These are phyloP conservation scores for Cydonia oblonga DNA, from an alignment of 331 rosid species.

Conservation along the genomic window DNA sequence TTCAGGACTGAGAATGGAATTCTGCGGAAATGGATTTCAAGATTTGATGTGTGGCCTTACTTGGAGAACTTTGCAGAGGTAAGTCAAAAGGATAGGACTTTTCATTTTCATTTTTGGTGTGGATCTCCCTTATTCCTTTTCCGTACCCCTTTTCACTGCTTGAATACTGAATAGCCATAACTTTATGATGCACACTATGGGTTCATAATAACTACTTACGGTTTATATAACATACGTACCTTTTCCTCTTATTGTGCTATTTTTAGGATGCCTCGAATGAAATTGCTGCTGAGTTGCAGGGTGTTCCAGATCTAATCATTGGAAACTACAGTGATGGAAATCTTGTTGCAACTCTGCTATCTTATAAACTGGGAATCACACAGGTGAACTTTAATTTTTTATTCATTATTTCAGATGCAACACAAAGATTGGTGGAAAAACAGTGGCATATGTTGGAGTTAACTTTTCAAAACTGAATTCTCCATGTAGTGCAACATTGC, in stretches of 20 bases:
- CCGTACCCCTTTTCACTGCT: not conserved
- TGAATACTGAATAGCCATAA: too few species aligned
- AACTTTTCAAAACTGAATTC: not conserved
- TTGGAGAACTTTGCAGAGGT: conserved; percentile 38
- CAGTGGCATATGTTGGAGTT: not conserved
- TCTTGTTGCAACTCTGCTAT: conserved; percentile 57
- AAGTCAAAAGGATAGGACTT: not conserved
- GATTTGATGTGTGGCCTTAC: conserved; percentile 16
- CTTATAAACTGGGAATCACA: conserved; percentile 54
- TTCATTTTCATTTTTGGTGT: not conserved
- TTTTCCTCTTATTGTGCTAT: not conserved
- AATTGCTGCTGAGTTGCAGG: conserved; percentile 52
- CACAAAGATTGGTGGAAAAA: not conserved
- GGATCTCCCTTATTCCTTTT: not conserved
- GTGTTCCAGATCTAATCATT: conserved; percentile 54
- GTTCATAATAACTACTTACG: not conserved
- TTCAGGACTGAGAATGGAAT: conserved; percentile 17
- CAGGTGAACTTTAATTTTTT: conserved; percentile 17
- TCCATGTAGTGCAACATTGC: conserved; percentile 31
- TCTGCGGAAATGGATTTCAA: conserved; percentile 19
- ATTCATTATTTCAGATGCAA: not conserved
- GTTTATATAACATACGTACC: not conserved
- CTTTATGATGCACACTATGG: not conserved
- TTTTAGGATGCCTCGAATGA: conserved; percentile 41
- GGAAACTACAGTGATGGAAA: conserved; percentile 65